Conservation (phyloP, 371 early-diverging fungal genomes). For the Fennellomyces sp. region DNA sequence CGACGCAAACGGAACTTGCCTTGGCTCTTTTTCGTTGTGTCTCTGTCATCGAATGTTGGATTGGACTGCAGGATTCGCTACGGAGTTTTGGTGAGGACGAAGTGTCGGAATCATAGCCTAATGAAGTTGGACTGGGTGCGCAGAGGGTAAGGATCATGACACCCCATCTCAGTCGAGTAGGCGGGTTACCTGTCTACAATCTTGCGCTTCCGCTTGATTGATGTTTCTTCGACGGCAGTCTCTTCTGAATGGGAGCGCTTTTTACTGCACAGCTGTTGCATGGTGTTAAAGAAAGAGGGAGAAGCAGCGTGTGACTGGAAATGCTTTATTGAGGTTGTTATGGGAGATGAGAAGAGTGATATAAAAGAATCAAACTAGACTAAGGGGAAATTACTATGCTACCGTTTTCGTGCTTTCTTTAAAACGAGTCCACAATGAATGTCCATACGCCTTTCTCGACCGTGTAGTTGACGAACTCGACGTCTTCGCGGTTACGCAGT, state of each 20-base stretch:
- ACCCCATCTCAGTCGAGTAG: neutral
- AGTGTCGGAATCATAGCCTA: neutral
- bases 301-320: too few species aligned
- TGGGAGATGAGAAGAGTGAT: too few species aligned
- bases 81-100: neutral
- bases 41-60: neutral
- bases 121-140: neutral
- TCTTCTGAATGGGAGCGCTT: constrained; percentile 1
- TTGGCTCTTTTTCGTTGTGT: neutral
- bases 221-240: neutral
- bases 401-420: too few species aligned
- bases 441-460: constrained; percentile 81
- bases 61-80: neutral
- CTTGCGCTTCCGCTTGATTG: neutral
- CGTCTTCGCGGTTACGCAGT: constrained; percentile 68
- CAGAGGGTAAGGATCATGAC: neutral
- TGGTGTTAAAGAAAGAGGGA: too few species aligned
- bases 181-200: neutral
- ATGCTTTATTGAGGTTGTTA: too few species aligned
- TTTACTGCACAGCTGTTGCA: too few species aligned
- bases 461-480: constrained; percentile 79
- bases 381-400: too few species aligned
- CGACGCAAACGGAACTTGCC: too few species aligned
- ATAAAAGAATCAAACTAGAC: too few species aligned
- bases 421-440: constrained; percentile 90